Evolutionary conservation across 345 rosid species (phyloP), one percentile per base, ranked within the genome.

Genomic region (Salix exigua): DNA sequence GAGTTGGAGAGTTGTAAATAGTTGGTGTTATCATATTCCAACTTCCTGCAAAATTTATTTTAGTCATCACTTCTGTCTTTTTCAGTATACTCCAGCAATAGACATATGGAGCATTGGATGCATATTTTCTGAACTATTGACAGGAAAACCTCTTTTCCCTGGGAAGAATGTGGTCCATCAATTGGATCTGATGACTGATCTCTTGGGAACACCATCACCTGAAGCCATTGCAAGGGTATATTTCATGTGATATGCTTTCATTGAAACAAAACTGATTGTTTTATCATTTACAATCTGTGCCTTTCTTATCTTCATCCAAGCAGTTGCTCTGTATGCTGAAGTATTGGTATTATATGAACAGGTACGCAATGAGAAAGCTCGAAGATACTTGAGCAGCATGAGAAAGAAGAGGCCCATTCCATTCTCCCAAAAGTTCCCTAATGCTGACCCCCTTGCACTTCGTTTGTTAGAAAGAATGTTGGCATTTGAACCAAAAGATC

Each of bases 21-120:
- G 66, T 38, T 60, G 26, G 19, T 26, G 21, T 21, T 68, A 21
- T 40, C 21, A 23, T 23, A 58, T 19, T 37, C 70, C 50, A 66
- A 21, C 25, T 11, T 8, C 65, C 28, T 5, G 33, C 25, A 44
- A 18, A 6, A n/a, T 46, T 26, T 68, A 30, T 79, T 53, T 78
- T 42, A 23, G 23, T 80, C 53, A 2, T 53, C 14, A 0, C 55
- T 18, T 66, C 25, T 82, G 23, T 65, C 81, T 0, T 78, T 80
- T 81, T 69, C 93, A 94, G 97, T 94, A 94, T 82, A 94, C 98
- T 66, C 97, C 98, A 50, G 98, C 98, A 12, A 94, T 94, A 73
- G 97, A 94, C 84, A 91, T 90, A 74, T 94, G 98, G 97, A 94
- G 98, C 84, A 92, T 94, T 19, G 97, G 98, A 53, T 94, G 98